A percentile compares a stretch with the other conserved stretches of the same genome.
Conservation (phyloP, 2,329 filamentous ascomycete species). For the Fusarium bulbicola region DNA sequence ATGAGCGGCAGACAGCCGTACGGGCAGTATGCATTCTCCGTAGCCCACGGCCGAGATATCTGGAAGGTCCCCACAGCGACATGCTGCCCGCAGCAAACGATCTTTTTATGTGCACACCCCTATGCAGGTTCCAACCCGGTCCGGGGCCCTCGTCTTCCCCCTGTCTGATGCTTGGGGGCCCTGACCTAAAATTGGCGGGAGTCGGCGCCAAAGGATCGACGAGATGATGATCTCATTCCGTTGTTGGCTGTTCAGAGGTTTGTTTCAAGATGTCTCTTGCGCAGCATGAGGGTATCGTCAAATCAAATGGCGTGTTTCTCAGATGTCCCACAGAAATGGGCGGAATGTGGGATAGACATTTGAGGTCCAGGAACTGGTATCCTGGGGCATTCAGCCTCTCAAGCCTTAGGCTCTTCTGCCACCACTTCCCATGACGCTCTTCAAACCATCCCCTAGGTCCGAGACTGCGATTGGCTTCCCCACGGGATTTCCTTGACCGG, state of each 20-base stretch:
- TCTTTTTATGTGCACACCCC: constrained; percentile 33
- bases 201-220: constrained; percentile 44
- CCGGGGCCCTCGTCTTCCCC: constrained; percentile 16
- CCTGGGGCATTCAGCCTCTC: constrained; percentile 26
- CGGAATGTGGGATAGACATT: constrained; percentile 31
- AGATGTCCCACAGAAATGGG: constrained; percentile 23
- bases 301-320: constrained; percentile 31
- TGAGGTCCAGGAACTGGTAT: constrained; percentile 24
- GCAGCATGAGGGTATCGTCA: constrained; percentile 24
- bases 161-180: constrained; percentile 33
- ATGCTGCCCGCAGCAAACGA: constrained; percentile 18
- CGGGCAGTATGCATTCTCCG: constrained; percentile 30
- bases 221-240: constrained; percentile 45
- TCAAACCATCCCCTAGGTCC: constrained; percentile 30
- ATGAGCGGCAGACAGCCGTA: constrained; percentile 19
- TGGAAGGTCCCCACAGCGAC: constrained; percentile 33
- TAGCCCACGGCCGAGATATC: constrained; percentile 40
- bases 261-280: constrained; percentile 41
- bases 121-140: constrained; percentile 5
- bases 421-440: constrained; percentile 36
- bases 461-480: constrained; percentile 38
- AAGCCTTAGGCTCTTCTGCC: constrained; percentile 19
- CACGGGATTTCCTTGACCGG: constrained; percentile 22
- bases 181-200: constrained; percentile 42
- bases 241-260: constrained; percentile 41